A percentile compares a stretch with the other conserved stretches of the same genome.
phyloP scores from a whole-genome alignment of 352 stramenopile genomes.

The Phytophthora cactorum region DNA sequence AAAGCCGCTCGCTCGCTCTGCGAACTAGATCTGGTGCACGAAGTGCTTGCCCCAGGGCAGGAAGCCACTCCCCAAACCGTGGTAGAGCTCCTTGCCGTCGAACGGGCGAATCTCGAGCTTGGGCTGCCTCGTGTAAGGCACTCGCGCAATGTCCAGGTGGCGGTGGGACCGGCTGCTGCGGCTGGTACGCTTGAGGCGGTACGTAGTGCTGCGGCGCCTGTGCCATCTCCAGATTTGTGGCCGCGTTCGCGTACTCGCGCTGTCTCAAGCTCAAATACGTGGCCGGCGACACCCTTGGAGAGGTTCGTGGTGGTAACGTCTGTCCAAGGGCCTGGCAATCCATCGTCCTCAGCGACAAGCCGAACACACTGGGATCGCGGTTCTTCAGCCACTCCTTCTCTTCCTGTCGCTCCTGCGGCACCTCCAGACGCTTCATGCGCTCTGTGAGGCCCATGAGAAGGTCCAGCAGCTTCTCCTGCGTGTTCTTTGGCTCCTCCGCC shows the following conservation, averaged over 20 bases:
- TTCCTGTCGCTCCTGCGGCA: background rate
- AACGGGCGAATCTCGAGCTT: no score
- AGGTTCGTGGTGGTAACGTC: background rate
- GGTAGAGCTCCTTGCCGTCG: no score
- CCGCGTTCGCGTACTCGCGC: background rate
- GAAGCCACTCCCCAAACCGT: no score
- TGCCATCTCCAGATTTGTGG: background rate
- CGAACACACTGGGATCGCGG: background rate
- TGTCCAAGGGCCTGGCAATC: background rate
- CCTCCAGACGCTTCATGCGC: background rate
- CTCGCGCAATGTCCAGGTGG: no score
- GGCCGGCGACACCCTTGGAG: background rate
- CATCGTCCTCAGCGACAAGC: background rate
- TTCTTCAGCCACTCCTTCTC: background rate
- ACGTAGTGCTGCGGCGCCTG: background rate
- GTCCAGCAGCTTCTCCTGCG: background rate
- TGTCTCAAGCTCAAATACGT: background rate
- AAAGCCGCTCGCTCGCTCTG: no score
- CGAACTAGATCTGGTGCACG: no score
- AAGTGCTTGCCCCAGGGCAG: no score
- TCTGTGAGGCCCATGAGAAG: background rate
- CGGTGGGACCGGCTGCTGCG: no score
- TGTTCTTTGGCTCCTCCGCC: background rate
- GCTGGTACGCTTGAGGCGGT: background rate
- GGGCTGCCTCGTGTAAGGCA: no score